A percentile compares a stretch with the other conserved stretches of the same genome.
Evolutionary conservation across 2,329 filamentous ascomycete species (phyloP).

Genomic region (Penicillium italicum): DNA sequence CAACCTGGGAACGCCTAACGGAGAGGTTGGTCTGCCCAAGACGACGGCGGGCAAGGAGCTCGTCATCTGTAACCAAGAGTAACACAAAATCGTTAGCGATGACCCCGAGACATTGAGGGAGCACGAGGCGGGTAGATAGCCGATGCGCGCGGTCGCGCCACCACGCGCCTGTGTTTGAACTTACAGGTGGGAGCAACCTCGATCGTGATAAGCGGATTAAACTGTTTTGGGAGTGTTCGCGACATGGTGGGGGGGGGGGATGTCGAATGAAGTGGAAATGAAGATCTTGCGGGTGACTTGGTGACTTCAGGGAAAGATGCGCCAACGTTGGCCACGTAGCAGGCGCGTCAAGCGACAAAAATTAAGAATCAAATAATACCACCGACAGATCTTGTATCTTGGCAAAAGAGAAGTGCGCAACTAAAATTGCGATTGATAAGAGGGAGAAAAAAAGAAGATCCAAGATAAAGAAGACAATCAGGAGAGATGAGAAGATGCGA

Average conservation of each 20-base stretch:
- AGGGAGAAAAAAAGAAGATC: slow-evolving; percentile 1
- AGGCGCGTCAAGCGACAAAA: slow-evolving; percentile 37
- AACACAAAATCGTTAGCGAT: slow-evolving; percentile 16
- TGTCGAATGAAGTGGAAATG: slow-evolving; percentile 10
- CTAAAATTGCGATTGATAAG: neutral
- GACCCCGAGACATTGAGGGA: neutral
- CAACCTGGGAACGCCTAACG: slow-evolving; percentile 72
- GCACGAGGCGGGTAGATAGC: slow-evolving; percentile 6
- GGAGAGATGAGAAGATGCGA: slow-evolving; percentile 20
- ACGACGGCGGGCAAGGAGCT: slow-evolving; percentile 77
- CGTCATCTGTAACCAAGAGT: slow-evolving; percentile 52
- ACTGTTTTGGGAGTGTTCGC: slow-evolving; percentile 46
- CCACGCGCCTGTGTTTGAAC: slow-evolving; percentile 23
- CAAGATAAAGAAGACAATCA: slow-evolving; percentile 20
- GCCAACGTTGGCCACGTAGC: slow-evolving; percentile 44
- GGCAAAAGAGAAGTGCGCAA: neutral
- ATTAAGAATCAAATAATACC: slow-evolving; percentile 18
- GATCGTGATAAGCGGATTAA: slow-evolving; percentile 46
- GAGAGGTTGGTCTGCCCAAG: slow-evolving; percentile 89
- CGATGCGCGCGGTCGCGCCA: slow-evolving; percentile 17
- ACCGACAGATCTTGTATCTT: neutral
- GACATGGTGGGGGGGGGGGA: slow-evolving; percentile 33
- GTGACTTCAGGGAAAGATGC: slow-evolving; percentile 26
- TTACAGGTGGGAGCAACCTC: slow-evolving; percentile 46
- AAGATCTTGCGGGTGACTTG: slow-evolving; percentile 10